phyloP scores from a whole-genome alignment of 1,139 yeast genomes.

The Hyphopichia fennica region DNA sequence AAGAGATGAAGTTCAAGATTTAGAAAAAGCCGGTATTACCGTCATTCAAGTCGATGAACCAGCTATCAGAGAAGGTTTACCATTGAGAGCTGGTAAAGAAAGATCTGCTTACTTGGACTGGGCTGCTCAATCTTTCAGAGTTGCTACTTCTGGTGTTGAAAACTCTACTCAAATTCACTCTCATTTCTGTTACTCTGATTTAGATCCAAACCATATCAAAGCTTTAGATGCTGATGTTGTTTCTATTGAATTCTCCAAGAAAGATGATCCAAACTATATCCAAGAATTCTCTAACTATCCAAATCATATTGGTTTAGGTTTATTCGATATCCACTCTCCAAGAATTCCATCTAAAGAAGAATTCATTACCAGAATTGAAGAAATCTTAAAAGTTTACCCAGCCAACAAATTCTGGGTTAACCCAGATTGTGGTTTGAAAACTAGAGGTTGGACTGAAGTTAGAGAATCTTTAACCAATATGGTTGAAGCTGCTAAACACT shows the following conservation, averaged over 20 bases:
- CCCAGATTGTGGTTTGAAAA: constrained; percentile 99
- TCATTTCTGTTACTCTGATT: constrained; percentile 99
- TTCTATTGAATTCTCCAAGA: constrained; percentile 98
- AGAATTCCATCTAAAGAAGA: constrained; percentile 98
- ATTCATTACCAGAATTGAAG: constrained; percentile 89
- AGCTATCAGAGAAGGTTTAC: constrained; percentile 99
- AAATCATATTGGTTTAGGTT: constrained; percentile 99
- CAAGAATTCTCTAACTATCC: constrained; percentile 98
- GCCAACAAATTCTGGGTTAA: constrained; percentile 98
- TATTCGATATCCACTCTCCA: constrained; percentile 99
- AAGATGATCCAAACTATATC: constrained; percentile 97
- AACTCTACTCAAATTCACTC: constrained; percentile 98
- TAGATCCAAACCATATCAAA: constrained; percentile 99
- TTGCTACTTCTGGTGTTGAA: constrained; percentile 97
- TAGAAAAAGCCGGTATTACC: constrained; percentile 96
- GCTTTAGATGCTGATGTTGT: constrained; percentile 99
- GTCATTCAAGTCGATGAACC: constrained; percentile 99
- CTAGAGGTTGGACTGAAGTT: constrained; percentile 94
- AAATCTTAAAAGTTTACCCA: constrained; percentile 95
- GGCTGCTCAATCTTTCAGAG: constrained; percentile 99
- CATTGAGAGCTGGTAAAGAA: constrained; percentile 96
- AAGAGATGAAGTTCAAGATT: constrained; percentile 97
- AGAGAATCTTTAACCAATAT: constrained; percentile 85
- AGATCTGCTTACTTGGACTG: constrained; percentile 95
- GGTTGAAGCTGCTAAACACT: constrained; percentile 98